Conservation (phyloP, 78 protist species). For the Dictyostelium capitatum region DNA sequence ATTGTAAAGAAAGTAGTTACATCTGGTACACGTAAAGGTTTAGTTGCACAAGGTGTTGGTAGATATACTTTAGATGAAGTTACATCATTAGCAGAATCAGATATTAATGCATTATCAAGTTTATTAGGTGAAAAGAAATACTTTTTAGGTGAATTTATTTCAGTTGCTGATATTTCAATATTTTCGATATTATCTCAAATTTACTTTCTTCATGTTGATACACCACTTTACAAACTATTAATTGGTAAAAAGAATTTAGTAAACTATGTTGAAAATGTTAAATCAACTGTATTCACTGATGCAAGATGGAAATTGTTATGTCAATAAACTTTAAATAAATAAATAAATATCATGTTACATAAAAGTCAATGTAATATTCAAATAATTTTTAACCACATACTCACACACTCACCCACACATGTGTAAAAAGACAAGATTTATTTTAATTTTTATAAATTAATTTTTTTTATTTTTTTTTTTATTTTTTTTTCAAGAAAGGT, state of each 20-base stretch:
- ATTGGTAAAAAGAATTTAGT: background rate
- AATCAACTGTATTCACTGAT: background rate
- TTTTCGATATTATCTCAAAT: background rate
- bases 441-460: too few species aligned
- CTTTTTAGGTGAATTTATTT: background rate
- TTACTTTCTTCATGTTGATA: background rate
- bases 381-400: too few species aligned
- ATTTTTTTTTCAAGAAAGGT: too few species aligned
- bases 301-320: background rate
- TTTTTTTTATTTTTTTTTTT: too few species aligned
- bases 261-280: background rate
- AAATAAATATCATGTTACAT: too few species aligned
- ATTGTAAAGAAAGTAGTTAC: background rate
- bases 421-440: too few species aligned
- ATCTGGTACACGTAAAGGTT: too few species aligned
- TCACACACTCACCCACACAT: too few species aligned
- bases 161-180: background rate
- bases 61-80: background rate
- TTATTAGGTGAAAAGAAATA: background rate
- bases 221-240: background rate
- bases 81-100: background rate
- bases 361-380: too few species aligned
- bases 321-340: too few species aligned
- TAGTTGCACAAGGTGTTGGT: background rate
- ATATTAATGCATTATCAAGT: background rate